phyloP scores from a whole-genome alignment of 2,329 filamentous ascomycete genomes.

The Sarocladiaceae sp. region DNA sequence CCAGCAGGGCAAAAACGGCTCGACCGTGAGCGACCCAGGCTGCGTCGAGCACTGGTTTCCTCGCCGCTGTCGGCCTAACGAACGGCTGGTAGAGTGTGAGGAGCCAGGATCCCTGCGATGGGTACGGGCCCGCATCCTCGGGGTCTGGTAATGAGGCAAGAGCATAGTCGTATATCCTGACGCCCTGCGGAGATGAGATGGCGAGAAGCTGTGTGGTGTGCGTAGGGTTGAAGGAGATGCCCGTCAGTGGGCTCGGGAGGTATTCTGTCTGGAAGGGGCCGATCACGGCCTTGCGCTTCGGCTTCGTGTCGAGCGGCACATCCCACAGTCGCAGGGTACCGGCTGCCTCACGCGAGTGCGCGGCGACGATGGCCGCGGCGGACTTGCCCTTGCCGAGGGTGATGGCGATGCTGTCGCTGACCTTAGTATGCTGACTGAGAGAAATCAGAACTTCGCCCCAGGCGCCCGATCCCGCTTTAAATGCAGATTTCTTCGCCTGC shows the following conservation, averaged over 20 bases:
- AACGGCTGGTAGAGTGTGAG: slow-evolving; percentile 59
- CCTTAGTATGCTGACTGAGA: slow-evolving; percentile 48
- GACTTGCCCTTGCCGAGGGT: slow-evolving; percentile 15
- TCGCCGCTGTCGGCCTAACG: slow-evolving; percentile 39
- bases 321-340: slow-evolving; percentile 57
- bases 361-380: slow-evolving; percentile 51
- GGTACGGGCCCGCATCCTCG: slow-evolving; percentile 44
- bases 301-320: slow-evolving; percentile 41
- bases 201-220: slow-evolving; percentile 52
- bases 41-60: slow-evolving; percentile 59
- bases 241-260: slow-evolving; percentile 48
- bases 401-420: slow-evolving; percentile 48
- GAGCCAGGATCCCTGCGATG: slow-evolving; percentile 59
- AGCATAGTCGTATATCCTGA: slow-evolving; percentile 60
- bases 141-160: slow-evolving; percentile 49
- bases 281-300: slow-evolving; percentile 23
- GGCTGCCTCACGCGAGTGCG: slow-evolving; percentile 55
- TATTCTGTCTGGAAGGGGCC: slow-evolving; percentile 59
- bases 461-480: slow-evolving; percentile 53
- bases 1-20: slow-evolving; percentile 53
- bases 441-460: slow-evolving; percentile 58
- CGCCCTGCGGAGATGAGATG: slow-evolving; percentile 50
- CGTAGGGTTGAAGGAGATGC: slow-evolving; percentile 58
- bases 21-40: slow-evolving; percentile 58
- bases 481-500: slow-evolving; percentile 47